Base-by-base conservation (phyloP, 1,284 basidiomycete species). In the Sporisorium scitamineum region DNA sequence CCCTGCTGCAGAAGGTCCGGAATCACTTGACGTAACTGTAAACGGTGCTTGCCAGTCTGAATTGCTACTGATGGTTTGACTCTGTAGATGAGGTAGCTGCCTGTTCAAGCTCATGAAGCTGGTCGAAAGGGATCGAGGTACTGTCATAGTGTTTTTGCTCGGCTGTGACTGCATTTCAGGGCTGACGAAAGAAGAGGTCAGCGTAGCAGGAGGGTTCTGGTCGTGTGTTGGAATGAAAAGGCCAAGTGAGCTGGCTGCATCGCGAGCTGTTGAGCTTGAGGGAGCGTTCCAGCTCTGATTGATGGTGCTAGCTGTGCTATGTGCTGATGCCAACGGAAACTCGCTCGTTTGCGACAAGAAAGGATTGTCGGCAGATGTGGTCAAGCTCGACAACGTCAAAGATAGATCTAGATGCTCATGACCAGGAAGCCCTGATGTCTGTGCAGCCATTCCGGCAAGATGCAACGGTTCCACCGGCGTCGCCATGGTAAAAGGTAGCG, bases 81-180 rank as follows among this genome's bases (percentile, higher is more conserved):
- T 13, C 20, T 31, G 18, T 4, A 50, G 27, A 20, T 50, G 10
- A n/a, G 27, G 29, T 9, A 50, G 18, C n/a, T 20, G 48, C 11
- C 29, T 50, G 48, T 50, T n/a, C 20, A 50, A 20, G n/a, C 27
- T 50, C n/a, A 31, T n/a, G 26, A 50, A 50, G 48, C 29, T 31
- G n/a, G 18, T 50, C 29, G 48, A 50, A 10, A 50, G 29, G 9
- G 48, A 50, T 4, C 14, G 48, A 50, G 29, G 48, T 6, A 31
- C 29, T 32, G 48, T 13, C 48, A 32, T 20, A 1, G 5, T 29
- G 18, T n/a, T n/a, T 11, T 50, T 31, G 9, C n/a, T 18, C 4
- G 27, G 29, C 48, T 31, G 48, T 50, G 7, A 18, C 18, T 10
- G 29, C 18, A 18, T 10, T 13, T 31, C n/a, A 20, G 48, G 6